phyloP scores from a whole-genome alignment of 305 asterid genomes.

The Andrographis paniculata region DNA sequence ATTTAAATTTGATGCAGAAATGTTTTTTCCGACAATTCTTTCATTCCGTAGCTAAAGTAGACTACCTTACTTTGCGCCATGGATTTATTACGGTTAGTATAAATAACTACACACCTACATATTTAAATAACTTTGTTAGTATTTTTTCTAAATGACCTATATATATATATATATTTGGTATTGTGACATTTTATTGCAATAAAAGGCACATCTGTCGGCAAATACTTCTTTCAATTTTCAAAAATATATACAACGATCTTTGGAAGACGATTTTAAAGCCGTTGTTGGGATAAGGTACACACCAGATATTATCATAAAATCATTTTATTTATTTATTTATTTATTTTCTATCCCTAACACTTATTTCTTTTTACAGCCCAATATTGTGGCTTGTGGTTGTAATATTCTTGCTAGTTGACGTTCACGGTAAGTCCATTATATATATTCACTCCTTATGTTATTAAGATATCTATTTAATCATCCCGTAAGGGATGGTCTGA shows the following conservation, averaged over 20 bases:
- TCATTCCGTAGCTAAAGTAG: slow-evolving; percentile 53
- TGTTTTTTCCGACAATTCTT: slow-evolving; percentile 71
- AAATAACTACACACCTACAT: not conserved
- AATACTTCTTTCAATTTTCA: slow-evolving; percentile 49
- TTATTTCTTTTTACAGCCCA: slow-evolving; percentile 38
- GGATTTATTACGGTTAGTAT: slow-evolving; percentile 55
- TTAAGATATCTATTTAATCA: not conserved
- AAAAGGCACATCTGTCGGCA: slow-evolving; percentile 71
- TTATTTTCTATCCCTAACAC: not conserved
- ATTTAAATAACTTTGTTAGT: not conserved
- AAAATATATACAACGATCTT: slow-evolving; percentile 52
- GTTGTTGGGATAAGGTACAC: slow-evolving; percentile 56
- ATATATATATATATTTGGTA: not conserved
- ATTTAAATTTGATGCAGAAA: slow-evolving; percentile 31
- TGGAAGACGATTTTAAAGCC: slow-evolving; percentile 66
- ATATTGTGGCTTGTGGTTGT: slow-evolving; percentile 61
- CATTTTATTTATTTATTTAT: not conserved
- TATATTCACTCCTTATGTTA: not conserved
- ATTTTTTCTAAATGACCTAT: not conserved
- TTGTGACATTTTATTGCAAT: not conserved
- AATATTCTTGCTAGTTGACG: slow-evolving; percentile 59
- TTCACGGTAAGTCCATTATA: slow-evolving; percentile 42
- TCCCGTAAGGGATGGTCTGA: not conserved
- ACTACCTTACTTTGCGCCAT: slow-evolving; percentile 70
- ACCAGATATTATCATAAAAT: not conserved